phyloP scores from a whole-genome alignment of 345 rosid genomes.

The Carallia brachiata region DNA sequence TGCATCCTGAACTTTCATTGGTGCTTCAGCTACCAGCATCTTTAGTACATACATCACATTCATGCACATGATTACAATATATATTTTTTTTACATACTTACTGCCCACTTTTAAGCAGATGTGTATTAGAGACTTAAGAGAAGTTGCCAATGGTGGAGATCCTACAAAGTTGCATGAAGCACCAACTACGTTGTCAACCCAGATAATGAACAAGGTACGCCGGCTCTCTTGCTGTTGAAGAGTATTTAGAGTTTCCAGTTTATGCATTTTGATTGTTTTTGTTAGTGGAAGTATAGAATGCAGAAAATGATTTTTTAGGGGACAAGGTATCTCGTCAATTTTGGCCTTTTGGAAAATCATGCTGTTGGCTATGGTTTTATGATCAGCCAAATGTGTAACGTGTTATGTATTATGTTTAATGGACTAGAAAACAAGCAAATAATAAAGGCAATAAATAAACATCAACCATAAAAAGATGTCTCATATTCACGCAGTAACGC shows the following conservation, averaged over 20 bases:
- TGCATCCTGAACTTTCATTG: no score
- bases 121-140: slow-evolving; percentile 71
- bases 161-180: slow-evolving; percentile 63
- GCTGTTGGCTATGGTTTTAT: no score
- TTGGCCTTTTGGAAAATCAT: no score
- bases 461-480: no score
- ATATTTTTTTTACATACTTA: not conserved
- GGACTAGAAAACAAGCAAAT: no score
- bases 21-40: no score
- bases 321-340: not conserved
- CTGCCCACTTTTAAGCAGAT: slow-evolving; percentile 34
- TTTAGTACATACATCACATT: not conserved
- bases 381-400: no score
- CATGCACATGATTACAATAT: not conserved
- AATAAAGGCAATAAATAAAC: no score
- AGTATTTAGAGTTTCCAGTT: not conserved
- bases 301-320: not conserved
- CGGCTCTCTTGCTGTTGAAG: not conserved
- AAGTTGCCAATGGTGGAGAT: slow-evolving; percentile 83
- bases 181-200: slow-evolving; percentile 32
- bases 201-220: slow-evolving; percentile 52
- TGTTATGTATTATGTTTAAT: no score
- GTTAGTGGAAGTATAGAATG: not conserved
- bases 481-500: no score
- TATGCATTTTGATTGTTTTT: not conserved